Base-by-base conservation (phyloP, 1,284 basidiomycete genomes). In the Leccinum subrobustum region DNA sequence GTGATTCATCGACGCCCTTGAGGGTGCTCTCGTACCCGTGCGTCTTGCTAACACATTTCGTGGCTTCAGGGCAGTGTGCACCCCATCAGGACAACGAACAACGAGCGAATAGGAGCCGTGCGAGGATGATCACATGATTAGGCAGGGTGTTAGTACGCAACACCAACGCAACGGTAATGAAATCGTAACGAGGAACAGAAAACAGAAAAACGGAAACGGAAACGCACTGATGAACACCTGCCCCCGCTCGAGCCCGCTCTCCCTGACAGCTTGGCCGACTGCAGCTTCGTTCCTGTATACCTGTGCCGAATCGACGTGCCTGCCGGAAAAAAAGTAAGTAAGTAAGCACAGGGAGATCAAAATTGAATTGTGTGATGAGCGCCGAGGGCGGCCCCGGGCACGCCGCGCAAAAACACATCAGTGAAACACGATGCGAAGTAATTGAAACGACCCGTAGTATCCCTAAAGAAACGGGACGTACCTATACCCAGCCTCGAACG, bases 401-500 rank as follows among this genome's bases (percentile, higher is more conserved):
- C 9, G n/a, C 9, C 39, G n/a, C n/a, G 11, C 42, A 44, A 44
- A 44, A 44, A 18, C 18, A 20, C 18, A 20, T 4, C 18, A 47
- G 18, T 47, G 42, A 47, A 47, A 47, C 42, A 20, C 42, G 11
- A 47, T 47, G 42, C 42, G 4, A 47, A 47, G 39, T 18, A 18
- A 18, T 42, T 11, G 18, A 47, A 20, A 20, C 18, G 42, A 47
- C 18, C 18, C 42, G 14, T 35, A 35, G 33, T 47, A 12, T 47
- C 42, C 9, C 42, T 20, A 44, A 44, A 11, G 6, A 44, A 44
- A 44, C n/a, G 18, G 42, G 42, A 20, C 42, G 11, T 44, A 87
- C 89, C 84, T 83, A 71, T 93, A 95, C 4, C 92, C 93, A n/a
- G 78, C 81, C 62, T 83, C 80, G 64, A 95, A 74, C 1, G 92